Percentiles rank a stretch among this genome's conserved stretches.
Evolutionary conservation across 805 yeast genomes (phyloP).

Genomic region (Kodamaea fukazawae): DNA sequence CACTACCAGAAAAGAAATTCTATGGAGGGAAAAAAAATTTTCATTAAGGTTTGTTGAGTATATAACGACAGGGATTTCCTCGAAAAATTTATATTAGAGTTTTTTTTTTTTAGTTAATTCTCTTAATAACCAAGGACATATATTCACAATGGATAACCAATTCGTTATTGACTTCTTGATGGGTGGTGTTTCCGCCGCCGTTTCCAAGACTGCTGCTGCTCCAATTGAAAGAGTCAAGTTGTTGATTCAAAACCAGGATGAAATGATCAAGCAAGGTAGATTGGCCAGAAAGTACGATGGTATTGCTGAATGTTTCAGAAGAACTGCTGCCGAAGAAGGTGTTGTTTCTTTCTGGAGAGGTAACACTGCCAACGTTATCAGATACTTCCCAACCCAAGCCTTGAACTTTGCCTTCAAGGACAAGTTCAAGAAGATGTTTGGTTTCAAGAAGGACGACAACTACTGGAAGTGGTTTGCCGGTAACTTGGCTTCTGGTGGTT

Average conservation of each 20-base stretch:
- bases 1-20: neutral
- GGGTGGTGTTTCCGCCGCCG: slow-evolving; percentile 99
- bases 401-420: slow-evolving; percentile 98
- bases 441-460: slow-evolving; percentile 94
- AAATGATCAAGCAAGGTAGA: slow-evolving; percentile 97
- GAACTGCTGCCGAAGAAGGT: slow-evolving; percentile 95
- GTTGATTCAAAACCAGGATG: slow-evolving; percentile 96
- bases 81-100: neutral
- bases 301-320: slow-evolving; percentile 88
- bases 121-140: slow-evolving; percentile 6
- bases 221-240: slow-evolving; percentile 97
- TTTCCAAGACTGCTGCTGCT: slow-evolving; percentile 96
- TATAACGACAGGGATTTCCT: no score
- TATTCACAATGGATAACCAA: slow-evolving; percentile 22
- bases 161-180: slow-evolving; percentile 61
- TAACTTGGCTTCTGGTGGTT: slow-evolving; percentile 98
- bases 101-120: slow-evolving; percentile 6
- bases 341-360: slow-evolving; percentile 96
- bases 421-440: slow-evolving; percentile 91
- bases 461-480: slow-evolving; percentile 95
- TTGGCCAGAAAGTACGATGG: slow-evolving; percentile 82
- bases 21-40: neutral
- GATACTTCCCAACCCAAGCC: slow-evolving; percentile 99
- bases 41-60: no score
- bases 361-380: slow-evolving; percentile 97